Base-by-base conservation (phyloP, 2,329 filamentous ascomycete genomes). In the Fonsecaea monophora region DNA sequence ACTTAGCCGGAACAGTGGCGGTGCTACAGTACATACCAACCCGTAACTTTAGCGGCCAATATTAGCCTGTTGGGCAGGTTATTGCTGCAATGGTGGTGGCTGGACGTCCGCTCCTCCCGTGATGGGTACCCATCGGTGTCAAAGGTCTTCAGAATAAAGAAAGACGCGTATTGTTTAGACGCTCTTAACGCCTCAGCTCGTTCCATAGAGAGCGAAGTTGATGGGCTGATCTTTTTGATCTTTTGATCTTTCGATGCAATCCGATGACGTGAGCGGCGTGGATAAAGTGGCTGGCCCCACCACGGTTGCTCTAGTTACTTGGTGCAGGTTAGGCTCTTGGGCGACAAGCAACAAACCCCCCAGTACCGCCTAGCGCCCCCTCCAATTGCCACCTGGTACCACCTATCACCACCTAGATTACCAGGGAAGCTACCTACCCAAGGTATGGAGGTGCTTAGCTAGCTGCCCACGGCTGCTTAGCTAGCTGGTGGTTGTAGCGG, bases 181-280 rank as follows among this genome's bases (percentile, higher is more conserved):
- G 25, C 2, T 25, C 25, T 25, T 25, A 2, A 25, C 25, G 25
- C 18, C 38, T 40, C 10, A 40, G 38, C 9, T 40, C n/a, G 38
- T 40, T 13, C 13, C 40, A n/a, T n/a, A 15, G 2, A 3, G 40
- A 18, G 40, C 25, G 40, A 42, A n/a, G 15, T n/a, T 18, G 34
- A 58, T 58, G 32, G 55, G 38, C 13, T 50, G 50, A 10, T 53
- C 15, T 21, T 35, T 18, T 34, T 35, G 18, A 37, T 55, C 53
- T 55, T 55, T 10, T 12, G 45, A 50, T 25, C n/a, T 30, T 60
- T 18, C 13, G 15, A 48, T 32, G 59, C 59, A 61, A 32, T 54
- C 42, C 59, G 59, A 61, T 61, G 59, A 61, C 59, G 59, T 61
- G 59, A 61, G 59, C 59, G 59, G 59, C 59, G 45, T 50, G 45